Percentiles rank a stretch among this genome's conserved stretches.
Conservation (phyloP, 495 filamentous ascomycete species). For the Cercophora sp. region DNA sequence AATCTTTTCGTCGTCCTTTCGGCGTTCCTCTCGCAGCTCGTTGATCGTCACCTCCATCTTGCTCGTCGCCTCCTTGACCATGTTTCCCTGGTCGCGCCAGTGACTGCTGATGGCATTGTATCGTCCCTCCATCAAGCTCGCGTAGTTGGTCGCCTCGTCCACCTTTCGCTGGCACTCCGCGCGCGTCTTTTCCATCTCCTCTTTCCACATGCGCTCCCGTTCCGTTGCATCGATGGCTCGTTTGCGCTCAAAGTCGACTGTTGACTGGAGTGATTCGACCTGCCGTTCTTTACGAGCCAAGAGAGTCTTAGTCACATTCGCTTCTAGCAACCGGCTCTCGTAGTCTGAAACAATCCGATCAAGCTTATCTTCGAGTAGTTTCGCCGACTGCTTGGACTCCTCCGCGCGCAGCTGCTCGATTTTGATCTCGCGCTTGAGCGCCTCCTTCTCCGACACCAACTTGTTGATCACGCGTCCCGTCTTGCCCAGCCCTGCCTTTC, state of each 20-base stretch:
- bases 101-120: slow-evolving; percentile 69
- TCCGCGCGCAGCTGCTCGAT: slow-evolving; percentile 68
- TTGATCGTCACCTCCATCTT: slow-evolving; percentile 53
- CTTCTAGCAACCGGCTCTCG: slow-evolving; percentile 65
- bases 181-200: slow-evolving; percentile 58
- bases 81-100: slow-evolving; percentile 62
- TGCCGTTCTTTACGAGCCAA: slow-evolving; percentile 76
- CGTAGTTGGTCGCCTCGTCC: slow-evolving; percentile 57
- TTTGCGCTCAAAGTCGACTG: slow-evolving; percentile 63
- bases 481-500: slow-evolving; percentile 78
- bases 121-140: slow-evolving; percentile 52
- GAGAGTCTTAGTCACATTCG: slow-evolving; percentile 62
- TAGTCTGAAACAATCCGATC: slow-evolving; percentile 63
- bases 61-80: slow-evolving; percentile 48
- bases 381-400: slow-evolving; percentile 67
- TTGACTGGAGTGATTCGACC: slow-evolving; percentile 65
- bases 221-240: slow-evolving; percentile 54
- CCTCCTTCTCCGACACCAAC: slow-evolving; percentile 83
- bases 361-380: slow-evolving; percentile 69
- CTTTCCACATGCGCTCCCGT: slow-evolving; percentile 59
- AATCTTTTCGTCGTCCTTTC: slow-evolving; percentile 56
- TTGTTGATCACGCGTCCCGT: slow-evolving; percentile 90
- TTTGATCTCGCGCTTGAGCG: slow-evolving; percentile 72
- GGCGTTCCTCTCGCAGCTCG: slow-evolving; percentile 43
- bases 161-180: slow-evolving; percentile 58